phyloP scores from a whole-genome alignment of 2,329 filamentous ascomycete genomes.

The Myriosclerotinia curreyana region DNA sequence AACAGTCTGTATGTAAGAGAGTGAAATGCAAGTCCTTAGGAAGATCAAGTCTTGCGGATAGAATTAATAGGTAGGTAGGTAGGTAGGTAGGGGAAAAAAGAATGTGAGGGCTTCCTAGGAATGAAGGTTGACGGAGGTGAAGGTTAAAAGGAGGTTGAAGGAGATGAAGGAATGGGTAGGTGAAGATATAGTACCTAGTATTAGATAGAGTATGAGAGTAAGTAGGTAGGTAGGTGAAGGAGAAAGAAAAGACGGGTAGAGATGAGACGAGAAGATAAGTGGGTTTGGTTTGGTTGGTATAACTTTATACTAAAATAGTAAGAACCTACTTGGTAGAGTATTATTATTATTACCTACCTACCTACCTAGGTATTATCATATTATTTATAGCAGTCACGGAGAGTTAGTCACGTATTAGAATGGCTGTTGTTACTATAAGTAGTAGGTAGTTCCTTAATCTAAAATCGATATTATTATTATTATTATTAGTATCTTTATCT shows the following conservation, averaged over 20 bases:
- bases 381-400: background rate
- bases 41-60: slow-evolving; percentile 1
- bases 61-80: slow-evolving; percentile 17
- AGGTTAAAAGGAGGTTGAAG: background rate
- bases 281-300: too few species aligned
- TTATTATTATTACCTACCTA: too few species aligned
- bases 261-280: background rate
- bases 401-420: background rate
- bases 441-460: too few species aligned
- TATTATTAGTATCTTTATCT: too few species aligned
- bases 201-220: background rate
- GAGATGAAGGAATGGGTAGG: background rate
- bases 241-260: background rate
- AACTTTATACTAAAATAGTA: background rate
- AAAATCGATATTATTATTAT: too few species aligned
- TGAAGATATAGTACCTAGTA: background rate
- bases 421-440: too few species aligned
- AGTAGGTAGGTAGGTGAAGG: background rate
- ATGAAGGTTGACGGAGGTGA: background rate
- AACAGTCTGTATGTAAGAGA: background rate
- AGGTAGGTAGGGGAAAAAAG: background rate
- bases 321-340: too few species aligned
- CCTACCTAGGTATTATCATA: too few species aligned
- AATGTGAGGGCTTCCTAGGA: slow-evolving; percentile 16
- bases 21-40: slow-evolving; percentile 1